Evolutionary conservation across 306 rosid species (phyloP).

Genomic region (Quercus glauca): DNA sequence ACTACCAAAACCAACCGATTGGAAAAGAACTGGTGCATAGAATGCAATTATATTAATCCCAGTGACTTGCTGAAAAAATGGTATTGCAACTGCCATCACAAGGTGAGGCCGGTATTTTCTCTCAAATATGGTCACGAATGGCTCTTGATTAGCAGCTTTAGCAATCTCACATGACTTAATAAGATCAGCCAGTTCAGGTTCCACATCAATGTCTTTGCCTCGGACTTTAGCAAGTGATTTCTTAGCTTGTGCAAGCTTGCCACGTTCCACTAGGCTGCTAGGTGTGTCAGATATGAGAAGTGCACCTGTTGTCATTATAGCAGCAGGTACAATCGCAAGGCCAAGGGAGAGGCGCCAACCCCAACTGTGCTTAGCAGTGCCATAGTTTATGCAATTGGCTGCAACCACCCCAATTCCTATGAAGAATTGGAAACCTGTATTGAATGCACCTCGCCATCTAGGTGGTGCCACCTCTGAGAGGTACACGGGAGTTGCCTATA

Average conservation of each 20-base stretch:
- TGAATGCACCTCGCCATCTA: conserved; percentile 76
- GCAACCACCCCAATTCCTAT: conserved; percentile 50
- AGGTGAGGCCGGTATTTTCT: conserved; percentile 66
- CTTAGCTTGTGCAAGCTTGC: conserved; percentile 46
- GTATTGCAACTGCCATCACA: conserved; percentile 47
- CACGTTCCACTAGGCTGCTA: conserved; percentile 54
- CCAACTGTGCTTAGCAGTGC: conserved; percentile 48
- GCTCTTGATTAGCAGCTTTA: conserved; percentile 35
- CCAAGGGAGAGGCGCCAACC: conserved; percentile 79
- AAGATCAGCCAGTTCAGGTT: conserved; percentile 43
- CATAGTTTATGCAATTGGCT: conserved; percentile 54
- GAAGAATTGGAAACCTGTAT: conserved; percentile 65
- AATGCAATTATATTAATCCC: conserved; percentile 73
- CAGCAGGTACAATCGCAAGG: conserved; percentile 54
- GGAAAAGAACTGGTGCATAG: conserved; percentile 67
- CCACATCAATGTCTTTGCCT: conserved; percentile 43
- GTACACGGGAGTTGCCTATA: conserved; percentile 65
- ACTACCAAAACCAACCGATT: conserved; percentile 59
- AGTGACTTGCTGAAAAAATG: conserved; percentile 55
- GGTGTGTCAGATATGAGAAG: conserved; percentile 59
- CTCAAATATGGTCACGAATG: conserved; percentile 44
- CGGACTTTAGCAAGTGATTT: conserved; percentile 37
- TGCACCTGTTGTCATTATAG: conserved; percentile 45
- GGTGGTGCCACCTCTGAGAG: conserved; percentile 78
- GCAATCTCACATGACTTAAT: conserved; percentile 26